phyloP scores from a whole-genome alignment of 129 eudicot species.

The Daucus carota region DH1_v3.0 NC_030384.2:45124001-45124500 shows the following conservation, averaged over 20 bases:
- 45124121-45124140: constrained; percentile 46
- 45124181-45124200: constrained; percentile 59
- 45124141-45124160: constrained; percentile 87
- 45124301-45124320: constrained; percentile 38
- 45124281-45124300: constrained; percentile 86
- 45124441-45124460: constrained; percentile 43
- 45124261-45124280: constrained; percentile 93
- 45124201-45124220: constrained; percentile 61
- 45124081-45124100: neutral
- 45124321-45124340: constrained; percentile 37
- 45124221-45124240: constrained; percentile 39
- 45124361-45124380: constrained; percentile 92
- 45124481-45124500: constrained; percentile 67
- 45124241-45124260: constrained; percentile 87
- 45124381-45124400: constrained; percentile 78
- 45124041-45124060: neutral
- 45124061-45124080: neutral
- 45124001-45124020: constrained; percentile 23
- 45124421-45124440: constrained; percentile 34
- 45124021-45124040: constrained; percentile 15
- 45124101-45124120: neutral
- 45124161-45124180: constrained; percentile 73
- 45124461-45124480: constrained; percentile 54
- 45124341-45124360: constrained; percentile 65
- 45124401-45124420: constrained; percentile 65